Evolutionary conservation across 169 alveolate species (phyloP), one percentile per base, ranked within the genome.

Genomic region (Plasmodium ovale): DNA sequence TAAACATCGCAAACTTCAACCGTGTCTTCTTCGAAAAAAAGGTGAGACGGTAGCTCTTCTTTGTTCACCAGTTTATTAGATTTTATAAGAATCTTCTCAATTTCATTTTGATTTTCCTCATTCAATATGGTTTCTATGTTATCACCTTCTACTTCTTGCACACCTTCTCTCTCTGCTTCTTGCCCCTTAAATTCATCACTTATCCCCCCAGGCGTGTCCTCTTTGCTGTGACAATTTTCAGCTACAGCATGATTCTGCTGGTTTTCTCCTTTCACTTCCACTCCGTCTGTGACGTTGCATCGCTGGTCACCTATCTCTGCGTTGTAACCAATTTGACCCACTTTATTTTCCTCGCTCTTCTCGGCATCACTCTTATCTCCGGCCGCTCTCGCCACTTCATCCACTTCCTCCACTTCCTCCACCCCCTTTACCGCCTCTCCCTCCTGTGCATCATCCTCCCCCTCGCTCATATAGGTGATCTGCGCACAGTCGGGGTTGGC

Each of bases 381-480:
- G 9, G n/a, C 16, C 19, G 4, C 60, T 27, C 31, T 29, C 58
- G 7, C 12, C 39, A 27, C 37, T 47, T 19, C 10, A 47, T 3
- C 47, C 44, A 3, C 53, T 56, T 31, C 67, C 0, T 33, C 33
- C 33, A 19, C 59, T 23, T 47, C 82, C 73, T 47, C 68, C 25
- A 58, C 88, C 31, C 60, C n/a, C n/a, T n/a, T n/a, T n/a, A n/a
- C n/a, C n/a, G n/a, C n/a, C n/a, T n/a, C n/a, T n/a, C n/a, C n/a
- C n/a, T n/a, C n/a, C n/a, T n/a, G n/a, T n/a, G n/a, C n/a, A n/a
- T n/a, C n/a, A n/a, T n/a, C n/a, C n/a, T n/a, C n/a, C n/a, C n/a
- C 89, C 29, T 65, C 89, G n/a, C 89, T 79, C 82, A 79, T 65
- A 44, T 79, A 79, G 12, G 84, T 65, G 23, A 79, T 51, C 44